Base-by-base conservation (phyloP, 306 rosid genomes). In the Hylodesmum podocarpum region DNA sequence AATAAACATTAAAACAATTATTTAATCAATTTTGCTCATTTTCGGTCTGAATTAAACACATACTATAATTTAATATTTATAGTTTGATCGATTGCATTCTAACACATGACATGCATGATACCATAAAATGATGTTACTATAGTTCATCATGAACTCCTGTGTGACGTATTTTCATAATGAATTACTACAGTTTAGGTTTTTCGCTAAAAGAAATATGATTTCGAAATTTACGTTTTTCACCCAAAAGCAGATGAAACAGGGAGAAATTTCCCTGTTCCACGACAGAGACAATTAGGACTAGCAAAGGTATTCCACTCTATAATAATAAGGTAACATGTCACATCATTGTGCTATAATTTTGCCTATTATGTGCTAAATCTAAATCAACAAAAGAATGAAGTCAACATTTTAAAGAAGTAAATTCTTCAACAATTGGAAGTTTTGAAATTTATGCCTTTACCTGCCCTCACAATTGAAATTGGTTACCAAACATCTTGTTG, bases 381-480 rank as follows among this genome's bases (percentile, higher is more conserved):
- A 69, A n/a, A n/a, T n/a, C n/a, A n/a, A 72, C 46, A 21, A 13
- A 37, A 73, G 72, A 81, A 29, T 74, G 36, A 54, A 79, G 84
- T 49, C 84, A 75, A 78, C 80, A 69, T 53, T 73, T 81, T 44
- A 25, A 63, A 73, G 41, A 70, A 46, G 37, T 69, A 39, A 76
- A 44, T 65, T 69, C 80, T 73, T 61, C 70, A 15, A 77, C 59
- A 6, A 47, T 24, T 72, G 59, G 36, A 58, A 53, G 78, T 73
- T 50, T 78, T 62, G 76, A 78, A 53, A 53, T 68, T 37, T 46
- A 62, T 50, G 82, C 63, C 31, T 54, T 44, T 67, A 85, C 81
- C 83, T 68, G 70, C 87, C 87, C 24, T 70, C 87, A 36, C 61
- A 46, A 71, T 69, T 64, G 51, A 54, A 79, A 75, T 70, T 31